These are phyloP conservation scores for Kurtzmaniella quercitrusa DNA, from an alignment of 1,139 yeast species.

Conservation along the genomic window DNA sequence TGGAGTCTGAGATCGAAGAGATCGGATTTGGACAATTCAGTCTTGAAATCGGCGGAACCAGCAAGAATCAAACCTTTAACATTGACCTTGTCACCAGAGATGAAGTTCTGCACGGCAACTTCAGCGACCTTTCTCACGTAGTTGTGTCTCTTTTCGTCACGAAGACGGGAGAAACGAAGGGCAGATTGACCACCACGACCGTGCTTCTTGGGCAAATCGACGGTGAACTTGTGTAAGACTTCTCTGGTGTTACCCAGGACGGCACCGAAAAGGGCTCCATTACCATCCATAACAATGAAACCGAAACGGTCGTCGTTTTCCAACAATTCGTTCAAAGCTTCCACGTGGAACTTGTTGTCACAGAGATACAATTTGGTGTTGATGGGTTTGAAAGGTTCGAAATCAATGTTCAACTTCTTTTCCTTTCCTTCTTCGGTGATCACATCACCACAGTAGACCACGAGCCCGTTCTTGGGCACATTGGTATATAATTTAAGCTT, in stretches of 20 bases:
- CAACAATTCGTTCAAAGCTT: slow-evolving; percentile 87
- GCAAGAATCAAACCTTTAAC: slow-evolving; percentile 93
- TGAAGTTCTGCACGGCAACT: slow-evolving; percentile 95
- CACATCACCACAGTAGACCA: slow-evolving; percentile 96
- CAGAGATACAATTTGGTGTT: slow-evolving; percentile 93
- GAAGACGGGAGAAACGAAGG: slow-evolving; percentile 94
- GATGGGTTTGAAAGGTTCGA: slow-evolving; percentile 97
- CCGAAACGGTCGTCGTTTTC: slow-evolving; percentile 97
- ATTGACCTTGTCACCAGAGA: slow-evolving; percentile 86
- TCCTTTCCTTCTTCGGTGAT: slow-evolving; percentile 96
- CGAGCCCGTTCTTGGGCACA: slow-evolving; percentile 93
- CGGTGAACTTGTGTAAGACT: slow-evolving; percentile 91
- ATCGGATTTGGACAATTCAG: slow-evolving; percentile 87
- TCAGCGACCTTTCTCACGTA: slow-evolving; percentile 98
- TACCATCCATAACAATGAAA: slow-evolving; percentile 98
- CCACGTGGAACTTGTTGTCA: slow-evolving; percentile 98
- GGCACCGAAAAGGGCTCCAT: slow-evolving; percentile 95
- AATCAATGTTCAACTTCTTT: slow-evolving; percentile 89
- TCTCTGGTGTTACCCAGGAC: slow-evolving; percentile 96
- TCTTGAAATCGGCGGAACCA: slow-evolving; percentile 98
- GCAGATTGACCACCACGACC: slow-evolving; percentile 99
- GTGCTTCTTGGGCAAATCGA: slow-evolving; percentile 97
- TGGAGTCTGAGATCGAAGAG: slow-evolving; percentile 86
- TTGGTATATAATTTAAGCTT: slow-evolving; percentile 83
- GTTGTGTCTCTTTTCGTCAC: slow-evolving; percentile 98